Percentiles rank a stretch among this genome's conserved stretches.
Conservation (phyloP, 495 filamentous ascomycete species). For the Cercophora newfieldiana region DNA sequence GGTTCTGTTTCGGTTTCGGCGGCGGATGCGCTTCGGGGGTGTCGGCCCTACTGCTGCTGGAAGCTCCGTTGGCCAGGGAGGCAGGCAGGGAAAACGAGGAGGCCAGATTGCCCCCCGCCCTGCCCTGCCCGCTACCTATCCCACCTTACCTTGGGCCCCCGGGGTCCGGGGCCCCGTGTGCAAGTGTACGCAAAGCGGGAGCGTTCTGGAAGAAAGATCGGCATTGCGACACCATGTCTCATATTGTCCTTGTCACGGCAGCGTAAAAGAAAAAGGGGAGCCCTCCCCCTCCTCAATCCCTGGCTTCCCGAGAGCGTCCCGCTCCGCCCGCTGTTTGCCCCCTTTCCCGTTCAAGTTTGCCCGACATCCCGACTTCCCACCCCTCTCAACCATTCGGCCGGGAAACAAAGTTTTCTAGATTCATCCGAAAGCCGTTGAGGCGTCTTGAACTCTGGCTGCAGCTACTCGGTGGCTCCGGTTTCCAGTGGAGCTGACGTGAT, state of each 20-base stretch:
- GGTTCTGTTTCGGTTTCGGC: background rate
- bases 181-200: slow-evolving; percentile 11
- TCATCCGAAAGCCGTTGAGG: background rate
- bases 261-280: slow-evolving; percentile 14
- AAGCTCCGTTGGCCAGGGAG: background rate
- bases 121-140: background rate
- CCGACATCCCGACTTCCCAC: background rate
- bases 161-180: slow-evolving; percentile 11
- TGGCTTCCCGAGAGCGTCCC: background rate
- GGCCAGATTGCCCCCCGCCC: slow-evolving; percentile 1
- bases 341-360: background rate
- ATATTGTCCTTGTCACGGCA: slow-evolving; percentile 17
- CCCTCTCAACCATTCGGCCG: slow-evolving; percentile 2
- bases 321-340: background rate
- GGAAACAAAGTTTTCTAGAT: background rate
- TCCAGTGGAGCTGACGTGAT: slow-evolving; percentile 18
- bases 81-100: background rate
- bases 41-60: background rate
- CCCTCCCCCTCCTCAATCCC: slow-evolving; percentile 9
- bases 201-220: slow-evolving; percentile 28
- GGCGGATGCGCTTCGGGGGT: background rate
- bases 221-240: slow-evolving; percentile 36
- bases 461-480: slow-evolving; percentile 2
- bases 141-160: background rate
- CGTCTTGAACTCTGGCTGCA: slow-evolving; percentile 4